Base-by-base conservation (phyloP, 345 rosid species). In the Dipteronia sinensis region DNA sequence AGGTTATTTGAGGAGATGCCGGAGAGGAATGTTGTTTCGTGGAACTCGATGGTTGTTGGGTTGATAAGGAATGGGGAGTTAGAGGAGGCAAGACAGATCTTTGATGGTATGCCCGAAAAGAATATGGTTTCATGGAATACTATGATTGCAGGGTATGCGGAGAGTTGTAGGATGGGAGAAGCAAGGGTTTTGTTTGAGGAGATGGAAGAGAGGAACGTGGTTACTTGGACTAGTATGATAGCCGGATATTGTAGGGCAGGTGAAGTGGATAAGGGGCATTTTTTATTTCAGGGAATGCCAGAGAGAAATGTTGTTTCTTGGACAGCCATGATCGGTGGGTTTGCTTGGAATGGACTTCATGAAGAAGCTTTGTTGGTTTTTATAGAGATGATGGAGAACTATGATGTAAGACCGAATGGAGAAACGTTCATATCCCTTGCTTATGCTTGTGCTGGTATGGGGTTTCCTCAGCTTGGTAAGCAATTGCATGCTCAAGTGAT, bases 391-490 rank as follows among this genome's bases (percentile, higher is more conserved):
- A 79, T 66, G 73, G 61, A 63, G 44, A 73, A 49, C 62, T 47
- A 68, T 71, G 75, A 76, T 2, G 25, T 84, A 49, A 74, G 55
- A 72, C 94, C 93, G 3, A 91, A 92, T 78, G 80, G 77, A 17
- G 97, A 94, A 86, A 90, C 97, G 15, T 85, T 88, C 46, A 79
- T 91, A 67, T 92, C 93, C 4, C 92, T 94, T 65, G 85, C 90
- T 70, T 92, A 92, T 88, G 92, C 93, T 74, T 92, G 92, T 81
- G 83, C 89, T 75, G 93, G 93, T n/a, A 76, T 80, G 51, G 81
- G 86, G 22, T 85, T 81, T 82, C 81, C 25, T 72, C 72, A 34
- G 73, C 88, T 89, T 77, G 91, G 93, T 65, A 72, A 85, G 84
- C 96, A 94, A 67, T 63, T 92, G 76, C 96, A 92, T 71, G 84